Conservation (phyloP, 169 alveolate genomes). For the Plasmodium gallinaceum region DNA sequence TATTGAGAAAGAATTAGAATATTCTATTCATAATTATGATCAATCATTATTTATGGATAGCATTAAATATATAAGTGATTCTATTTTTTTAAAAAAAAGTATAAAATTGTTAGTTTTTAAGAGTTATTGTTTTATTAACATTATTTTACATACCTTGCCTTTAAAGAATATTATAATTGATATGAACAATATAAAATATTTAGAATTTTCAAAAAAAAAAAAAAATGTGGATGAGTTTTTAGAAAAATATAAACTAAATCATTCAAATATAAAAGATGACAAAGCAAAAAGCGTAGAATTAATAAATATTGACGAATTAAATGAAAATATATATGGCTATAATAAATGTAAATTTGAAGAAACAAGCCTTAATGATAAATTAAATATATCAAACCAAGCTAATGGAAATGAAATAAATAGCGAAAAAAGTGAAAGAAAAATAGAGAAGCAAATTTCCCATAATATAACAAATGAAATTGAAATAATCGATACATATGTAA, state of each 20-base stretch:
- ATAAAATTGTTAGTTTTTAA: constrained; percentile 30
- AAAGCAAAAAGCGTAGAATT: no score
- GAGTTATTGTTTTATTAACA: constrained; percentile 53
- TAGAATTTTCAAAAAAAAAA: background rate
- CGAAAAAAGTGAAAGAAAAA: no score
- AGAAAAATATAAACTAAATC: background rate
- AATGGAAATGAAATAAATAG: no score
- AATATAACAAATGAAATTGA: background rate
- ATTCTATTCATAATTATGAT: constrained; percentile 29
- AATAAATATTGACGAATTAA: no score
- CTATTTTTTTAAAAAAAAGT: constrained; percentile 18
- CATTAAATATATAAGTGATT: constrained; percentile 34
- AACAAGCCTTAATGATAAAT: no score
- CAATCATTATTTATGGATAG: constrained; percentile 27
- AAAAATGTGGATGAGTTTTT: background rate
- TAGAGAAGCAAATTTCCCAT: background rate
- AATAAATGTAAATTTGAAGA: no score
- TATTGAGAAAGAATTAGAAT: constrained; percentile 22
- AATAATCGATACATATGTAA: background rate
- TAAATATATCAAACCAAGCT: no score
- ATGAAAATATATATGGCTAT: no score
- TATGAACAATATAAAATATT: constrained; percentile 22
- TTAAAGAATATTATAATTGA: constrained; percentile 15
- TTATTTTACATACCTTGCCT: constrained; percentile 24
- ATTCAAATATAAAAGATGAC: background rate